Conservation (phyloP, 1,139 yeast species). For the Neolecta irregularis region DNA sequence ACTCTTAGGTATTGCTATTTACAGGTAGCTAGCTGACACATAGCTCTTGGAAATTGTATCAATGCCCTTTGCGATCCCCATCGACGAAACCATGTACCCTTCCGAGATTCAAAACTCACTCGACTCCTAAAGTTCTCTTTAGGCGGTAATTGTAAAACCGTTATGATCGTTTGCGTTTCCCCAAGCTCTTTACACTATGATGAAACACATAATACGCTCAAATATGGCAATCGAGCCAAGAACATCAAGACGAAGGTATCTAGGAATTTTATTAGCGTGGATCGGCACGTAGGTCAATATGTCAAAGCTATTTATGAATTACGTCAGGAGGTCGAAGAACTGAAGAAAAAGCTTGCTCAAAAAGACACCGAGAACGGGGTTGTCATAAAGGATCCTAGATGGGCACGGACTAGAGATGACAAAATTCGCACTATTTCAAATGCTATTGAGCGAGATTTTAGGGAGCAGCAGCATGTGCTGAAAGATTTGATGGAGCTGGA, state of each 20-base stretch:
- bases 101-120: conserved; percentile 82
- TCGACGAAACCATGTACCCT: conserved; percentile 62
- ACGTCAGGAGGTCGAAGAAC: conserved; percentile 57
- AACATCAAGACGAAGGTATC: conserved; percentile 71
- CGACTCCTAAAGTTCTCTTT: conserved; percentile 80
- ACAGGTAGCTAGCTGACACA: conserved; percentile 21
- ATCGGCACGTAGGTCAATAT: conserved; percentile 77
- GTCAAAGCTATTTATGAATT: conserved; percentile 76
- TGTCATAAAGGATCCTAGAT: too few species aligned
- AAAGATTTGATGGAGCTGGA: too few species aligned
- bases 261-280: conserved; percentile 61
- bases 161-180: conserved; percentile 48
- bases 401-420: too few species aligned
- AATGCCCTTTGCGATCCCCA: conserved; percentile 73
- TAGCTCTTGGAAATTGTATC: conserved; percentile 87
- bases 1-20: conserved; percentile 47
- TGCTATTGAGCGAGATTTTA: too few species aligned
- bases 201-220: conserved; percentile 71
- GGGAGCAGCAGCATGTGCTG: too few species aligned
- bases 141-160: conserved; percentile 78
- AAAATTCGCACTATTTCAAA: too few species aligned
- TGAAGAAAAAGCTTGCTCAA: conserved; percentile 29
- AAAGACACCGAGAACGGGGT: conserved; percentile 8
- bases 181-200: conserved; percentile 64
- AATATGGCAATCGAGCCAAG: conserved; percentile 90